Evolutionary conservation across 1,139 yeast genomes (phyloP), one percentile per base, ranked within the genome.

Genomic region (Yamadazyma dendronema): DNA sequence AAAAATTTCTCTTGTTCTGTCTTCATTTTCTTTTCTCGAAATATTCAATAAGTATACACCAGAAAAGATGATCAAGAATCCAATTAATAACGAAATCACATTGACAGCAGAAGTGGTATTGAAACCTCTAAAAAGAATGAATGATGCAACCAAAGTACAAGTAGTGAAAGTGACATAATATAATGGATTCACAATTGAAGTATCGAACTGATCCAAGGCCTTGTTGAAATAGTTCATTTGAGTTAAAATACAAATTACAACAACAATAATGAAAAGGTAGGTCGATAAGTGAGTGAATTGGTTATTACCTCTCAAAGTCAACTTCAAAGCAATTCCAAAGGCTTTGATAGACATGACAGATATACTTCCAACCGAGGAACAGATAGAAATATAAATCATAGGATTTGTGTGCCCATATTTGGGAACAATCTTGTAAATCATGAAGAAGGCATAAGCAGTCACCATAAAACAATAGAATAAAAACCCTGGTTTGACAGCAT

Each of bases 211-310:
- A 52, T 90, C 96, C 54, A 88, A 72, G 0, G 96, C 96, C 65
- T 87, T 88, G 71, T 88, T 88, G 71, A 88, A 87, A 59, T 85
- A 88, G 65, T 87, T 88, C 96, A 88, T 87, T 61, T 88, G 97
- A 3, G 95, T 86, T 50, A 86, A 55, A 47, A 89, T 88, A 63
- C 96, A 88, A 30, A 84, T 74, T 9, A 73, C 86, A 38, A 88
- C 96, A 27, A 87, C 90, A 30, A 76, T 51, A 33, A 88, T 77
- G 67, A 88, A 88, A 42, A 89, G 71, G 55, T 88, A 88, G 0
- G 97, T 88, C 24, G 94, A 83, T 3, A 84, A 70, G 53, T 87
- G 94, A 3, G 88, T 77, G 61, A 88, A 86, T 67, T 88, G 97
- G 61, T 89, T 88, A 62, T 81, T 85, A n/a, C 97, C 97, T 28